These are phyloP conservation scores for Mycena alexandri DNA, from an alignment of 768 basidiomycete genomes.

Conservation along the genomic window DNA sequence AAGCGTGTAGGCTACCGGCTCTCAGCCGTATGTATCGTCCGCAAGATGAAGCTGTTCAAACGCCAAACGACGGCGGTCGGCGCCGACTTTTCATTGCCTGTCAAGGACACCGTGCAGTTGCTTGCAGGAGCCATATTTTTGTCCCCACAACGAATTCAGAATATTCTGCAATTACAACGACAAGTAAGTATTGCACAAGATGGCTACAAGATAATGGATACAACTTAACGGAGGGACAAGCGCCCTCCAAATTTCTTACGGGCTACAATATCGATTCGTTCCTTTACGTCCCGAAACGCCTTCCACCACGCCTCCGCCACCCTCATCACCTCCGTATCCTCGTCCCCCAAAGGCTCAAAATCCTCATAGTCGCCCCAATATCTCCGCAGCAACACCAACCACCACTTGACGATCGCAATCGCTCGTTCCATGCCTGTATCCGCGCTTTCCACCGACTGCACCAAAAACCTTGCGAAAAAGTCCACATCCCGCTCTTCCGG, in stretches of 20 bases:
- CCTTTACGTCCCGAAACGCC: slow-evolving; percentile 78
- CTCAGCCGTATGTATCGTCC: too few species aligned
- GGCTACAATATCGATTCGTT: slow-evolving; percentile 72
- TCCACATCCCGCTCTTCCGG: slow-evolving; percentile 83
- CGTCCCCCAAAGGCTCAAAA: slow-evolving; percentile 50
- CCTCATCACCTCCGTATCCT: slow-evolving; percentile 45
- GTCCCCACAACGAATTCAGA: background rate
- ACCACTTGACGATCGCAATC: slow-evolving; percentile 83
- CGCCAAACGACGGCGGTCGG: too few species aligned
- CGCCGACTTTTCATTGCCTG: background rate
- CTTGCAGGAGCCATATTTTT: background rate
- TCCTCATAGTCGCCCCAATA: slow-evolving; percentile 72
- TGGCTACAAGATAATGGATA: slow-evolving; percentile 47
- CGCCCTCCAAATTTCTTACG: slow-evolving; percentile 80
- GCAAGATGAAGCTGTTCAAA: too few species aligned
- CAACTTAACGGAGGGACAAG: slow-evolving; percentile 67
- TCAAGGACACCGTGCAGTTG: too few species aligned
- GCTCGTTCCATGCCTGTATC: slow-evolving; percentile 78
- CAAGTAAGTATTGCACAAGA: background rate
- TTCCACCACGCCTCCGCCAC: slow-evolving; percentile 87
- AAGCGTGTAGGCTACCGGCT: too few species aligned
- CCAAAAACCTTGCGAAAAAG: slow-evolving; percentile 79
- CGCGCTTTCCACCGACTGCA: slow-evolving; percentile 73
- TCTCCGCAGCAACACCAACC: slow-evolving; percentile 77
- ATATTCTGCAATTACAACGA: background rate